Base-by-base conservation (phyloP, 768 basidiomycete species). In the Lactifluus hygrophoroides region DNA sequence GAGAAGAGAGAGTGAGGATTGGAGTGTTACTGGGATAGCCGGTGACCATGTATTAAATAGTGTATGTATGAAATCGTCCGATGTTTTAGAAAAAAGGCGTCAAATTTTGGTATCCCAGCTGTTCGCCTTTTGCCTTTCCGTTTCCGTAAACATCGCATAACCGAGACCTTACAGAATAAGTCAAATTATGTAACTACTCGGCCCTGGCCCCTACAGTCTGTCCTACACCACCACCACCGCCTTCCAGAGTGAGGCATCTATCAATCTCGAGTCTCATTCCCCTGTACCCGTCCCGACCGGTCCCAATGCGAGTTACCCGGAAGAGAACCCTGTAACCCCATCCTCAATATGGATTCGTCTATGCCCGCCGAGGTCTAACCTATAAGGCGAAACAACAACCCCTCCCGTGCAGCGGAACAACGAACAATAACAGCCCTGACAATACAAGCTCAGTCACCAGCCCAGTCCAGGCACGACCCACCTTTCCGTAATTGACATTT, bases 31-130 rank as follows among this genome's bases (percentile, higher is more conserved):
- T 3, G 21, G 8, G 21, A 13, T 23, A 11, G 27, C 3, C n/a
- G n/a, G n/a, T n/a, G 43, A 51, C 16, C 57, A 58, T 53, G 47
- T 53, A 53, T 61, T 58, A 59, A 52, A 59, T 60, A 60, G 30
- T 35, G 19, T 27, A 37, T 14, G 14, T 35, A 58, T 8, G 52
- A 51, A 62, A 62, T 62, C 43, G 61, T 62, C 61, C 61, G 61
- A 62, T 62, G 58, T 62, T 62, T 62, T 62, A 60, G 61, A 56
- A 56, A 58, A 56, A 56, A 35, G 43, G 27, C 53, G 56, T 28
- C 44, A 58, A 52, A 7, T 43, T 56, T 30, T 44, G 38, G 51
- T 17, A 16, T 14, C 21, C 14, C 43, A 13, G 5, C 10, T 16
- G 25, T 45, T 21, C 9, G 27, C 23, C 44, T 4, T 5, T 10